phyloP scores from a whole-genome alignment of 2,329 filamentous ascomycete genomes.

The Ilyonectria mors-panacis region DNA sequence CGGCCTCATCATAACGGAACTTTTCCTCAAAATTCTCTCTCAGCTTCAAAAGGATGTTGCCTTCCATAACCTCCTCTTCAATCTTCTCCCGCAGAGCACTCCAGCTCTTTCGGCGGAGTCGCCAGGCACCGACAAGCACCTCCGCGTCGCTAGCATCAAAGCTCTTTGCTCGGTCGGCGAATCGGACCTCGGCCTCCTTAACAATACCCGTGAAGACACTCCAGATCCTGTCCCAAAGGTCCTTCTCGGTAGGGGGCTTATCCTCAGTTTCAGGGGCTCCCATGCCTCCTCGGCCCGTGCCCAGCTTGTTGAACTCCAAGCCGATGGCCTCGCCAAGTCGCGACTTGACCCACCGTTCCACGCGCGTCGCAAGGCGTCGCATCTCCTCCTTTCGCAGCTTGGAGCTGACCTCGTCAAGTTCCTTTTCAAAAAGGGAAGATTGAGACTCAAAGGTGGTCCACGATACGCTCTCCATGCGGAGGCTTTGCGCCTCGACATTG shows the following conservation, averaged over 20 bases:
- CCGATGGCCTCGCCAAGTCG: constrained; percentile 90
- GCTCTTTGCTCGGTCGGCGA: constrained; percentile 89
- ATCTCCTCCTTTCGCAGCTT: constrained; percentile 95
- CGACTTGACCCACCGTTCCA: constrained; percentile 94
- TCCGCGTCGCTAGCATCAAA: constrained; percentile 94
- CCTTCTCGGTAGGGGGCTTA: constrained; percentile 81
- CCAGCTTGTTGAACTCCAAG: constrained; percentile 95
- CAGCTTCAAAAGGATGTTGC: constrained; percentile 94
- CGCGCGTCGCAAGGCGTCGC: constrained; percentile 88
- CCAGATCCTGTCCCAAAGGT: constrained; percentile 98
- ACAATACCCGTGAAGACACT: constrained; percentile 86
- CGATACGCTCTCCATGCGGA: constrained; percentile 82
- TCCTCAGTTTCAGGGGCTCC: constrained; percentile 85
- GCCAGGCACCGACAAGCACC: constrained; percentile 93
- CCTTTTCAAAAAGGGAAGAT: constrained; percentile 85
- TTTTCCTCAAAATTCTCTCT: constrained; percentile 99
- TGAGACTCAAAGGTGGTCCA: constrained; percentile 94
- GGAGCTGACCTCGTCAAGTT: constrained; percentile 89
- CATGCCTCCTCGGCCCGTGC: constrained; percentile 86
- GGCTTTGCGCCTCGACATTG: constrained; percentile 79
- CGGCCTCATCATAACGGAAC: constrained; percentile 96
- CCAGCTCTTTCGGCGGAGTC: constrained; percentile 94
- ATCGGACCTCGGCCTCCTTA: constrained; percentile 86
- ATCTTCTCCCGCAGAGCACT: constrained; percentile 89
- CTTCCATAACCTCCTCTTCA: constrained; percentile 98